A percentile compares a stretch with the other conserved stretches of the same genome.
phyloP scores from a whole-genome alignment of 805 yeast genomes.

The Starmera pachycereana region DNA sequence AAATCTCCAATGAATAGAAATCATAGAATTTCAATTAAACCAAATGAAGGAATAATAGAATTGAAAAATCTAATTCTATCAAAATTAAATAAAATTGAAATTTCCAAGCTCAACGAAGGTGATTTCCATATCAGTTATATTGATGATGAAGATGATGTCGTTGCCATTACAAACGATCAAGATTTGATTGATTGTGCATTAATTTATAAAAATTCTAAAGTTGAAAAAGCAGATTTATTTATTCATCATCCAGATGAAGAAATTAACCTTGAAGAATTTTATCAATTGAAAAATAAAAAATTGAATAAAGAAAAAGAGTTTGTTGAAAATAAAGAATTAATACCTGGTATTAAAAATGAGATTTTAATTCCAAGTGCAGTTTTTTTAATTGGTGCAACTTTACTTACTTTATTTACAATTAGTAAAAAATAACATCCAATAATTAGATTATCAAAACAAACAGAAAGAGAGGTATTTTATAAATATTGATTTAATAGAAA shows the following conservation, averaged over 20 bases:
- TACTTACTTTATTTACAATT: slow-evolving; percentile 43
- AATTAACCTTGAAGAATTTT: slow-evolving; percentile 18
- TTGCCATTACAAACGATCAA: slow-evolving; percentile 62
- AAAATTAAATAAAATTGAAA: slow-evolving; percentile 28
- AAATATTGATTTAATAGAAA: not conserved
- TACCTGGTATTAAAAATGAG: slow-evolving; percentile 52
- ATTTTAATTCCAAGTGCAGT: slow-evolving; percentile 55
- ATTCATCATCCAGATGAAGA: slow-evolving; percentile 57
- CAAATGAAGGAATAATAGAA: slow-evolving; percentile 41
- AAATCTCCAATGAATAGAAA: slow-evolving; percentile 60
- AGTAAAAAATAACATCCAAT: slow-evolving; percentile 26
- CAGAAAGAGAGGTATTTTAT: not conserved
- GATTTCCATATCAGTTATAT: slow-evolving; percentile 60
- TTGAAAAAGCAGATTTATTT: slow-evolving; percentile 60
- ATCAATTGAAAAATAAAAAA: slow-evolving; percentile 8
- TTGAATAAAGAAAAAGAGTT: slow-evolving; percentile 5
- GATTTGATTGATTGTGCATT: slow-evolving; percentile 69
- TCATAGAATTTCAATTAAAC: slow-evolving; percentile 56
- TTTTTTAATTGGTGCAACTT: slow-evolving; percentile 48
- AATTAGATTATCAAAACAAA: no score
- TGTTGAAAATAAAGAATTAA: slow-evolving; percentile 8
- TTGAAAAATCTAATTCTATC: slow-evolving; percentile 32
- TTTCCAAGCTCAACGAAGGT: slow-evolving; percentile 24
- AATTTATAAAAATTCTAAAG: slow-evolving; percentile 35
- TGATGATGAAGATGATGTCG: slow-evolving; percentile 80